phyloP scores from a whole-genome alignment of 2,329 filamentous ascomycete species.

The Penicillium sclerotiorum region DNA sequence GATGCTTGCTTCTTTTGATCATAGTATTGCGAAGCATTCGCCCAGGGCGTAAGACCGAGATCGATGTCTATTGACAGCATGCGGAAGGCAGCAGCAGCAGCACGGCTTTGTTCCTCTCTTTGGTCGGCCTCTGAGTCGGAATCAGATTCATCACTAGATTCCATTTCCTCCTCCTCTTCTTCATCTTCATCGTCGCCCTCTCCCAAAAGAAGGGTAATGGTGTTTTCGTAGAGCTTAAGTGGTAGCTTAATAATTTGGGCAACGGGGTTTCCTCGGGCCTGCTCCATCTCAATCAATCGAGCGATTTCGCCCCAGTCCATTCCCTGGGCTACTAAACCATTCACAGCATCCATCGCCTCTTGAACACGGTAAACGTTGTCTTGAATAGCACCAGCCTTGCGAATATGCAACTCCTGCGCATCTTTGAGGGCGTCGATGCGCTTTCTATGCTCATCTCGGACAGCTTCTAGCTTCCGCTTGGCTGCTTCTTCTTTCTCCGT shows the following conservation, averaged over 20 bases:
- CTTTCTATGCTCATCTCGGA: conserved; percentile 78
- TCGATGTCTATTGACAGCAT: conserved; percentile 79
- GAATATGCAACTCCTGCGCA: conserved; percentile 77
- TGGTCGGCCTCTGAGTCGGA: conserved; percentile 47
- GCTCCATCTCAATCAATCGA: conserved; percentile 84
- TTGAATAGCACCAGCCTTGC: conserved; percentile 87
- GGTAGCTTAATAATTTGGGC: conserved; percentile 85
- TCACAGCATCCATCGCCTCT: conserved; percentile 90
- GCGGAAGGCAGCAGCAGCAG: conserved; percentile 35
- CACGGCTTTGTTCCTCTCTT: conserved; percentile 25
- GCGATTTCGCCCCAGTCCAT: conserved; percentile 98
- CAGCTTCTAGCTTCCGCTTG: conserved; percentile 81
- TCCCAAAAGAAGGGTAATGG: conserved; percentile 75
- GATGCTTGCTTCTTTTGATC: conserved; percentile 83
- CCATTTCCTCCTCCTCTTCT: conserved; percentile 58
- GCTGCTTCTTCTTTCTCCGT: conserved; percentile 80
- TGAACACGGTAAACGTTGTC: conserved; percentile 89
- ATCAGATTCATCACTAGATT: conserved; percentile 63
- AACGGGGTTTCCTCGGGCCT: conserved; percentile 77
- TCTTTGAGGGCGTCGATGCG: conserved; percentile 82
- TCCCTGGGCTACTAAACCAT: conserved; percentile 84
- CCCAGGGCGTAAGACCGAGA: conserved; percentile 78
- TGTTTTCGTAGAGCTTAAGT: conserved; percentile 86
- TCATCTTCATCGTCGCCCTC: conserved; percentile 69
- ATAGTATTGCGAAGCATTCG: conserved; percentile 89